Percentiles rank a stretch among this genome's conserved stretches.
These are phyloP conservation scores for Bonnemaisonia californica DNA, from an alignment of 31 red algal genomes.

Conservation along the genomic window DNA sequence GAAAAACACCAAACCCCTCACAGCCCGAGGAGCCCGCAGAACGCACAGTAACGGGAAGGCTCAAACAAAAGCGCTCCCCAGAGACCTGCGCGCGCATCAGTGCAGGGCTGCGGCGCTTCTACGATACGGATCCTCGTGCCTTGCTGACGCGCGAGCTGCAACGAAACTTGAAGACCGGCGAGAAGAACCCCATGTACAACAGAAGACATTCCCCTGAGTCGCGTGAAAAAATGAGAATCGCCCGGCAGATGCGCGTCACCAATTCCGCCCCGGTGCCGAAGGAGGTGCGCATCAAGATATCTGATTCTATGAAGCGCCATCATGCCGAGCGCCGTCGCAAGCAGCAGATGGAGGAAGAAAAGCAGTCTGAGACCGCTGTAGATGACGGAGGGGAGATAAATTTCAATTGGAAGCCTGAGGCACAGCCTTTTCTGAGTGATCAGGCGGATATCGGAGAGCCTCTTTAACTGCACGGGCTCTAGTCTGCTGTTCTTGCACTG, in stretches of 20 bases:
- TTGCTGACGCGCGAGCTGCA: background rate
- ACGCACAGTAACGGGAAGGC: background rate
- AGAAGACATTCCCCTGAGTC: background rate
- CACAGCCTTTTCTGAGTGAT: too few species aligned
- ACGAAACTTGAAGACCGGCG: background rate
- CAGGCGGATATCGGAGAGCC: too few species aligned
- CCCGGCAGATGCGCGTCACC: background rate
- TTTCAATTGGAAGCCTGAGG: background rate
- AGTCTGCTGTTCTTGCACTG: too few species aligned
- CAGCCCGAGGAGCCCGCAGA: background rate
- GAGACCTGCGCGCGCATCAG: background rate
- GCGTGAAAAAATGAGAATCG: background rate
- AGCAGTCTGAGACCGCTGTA: background rate
- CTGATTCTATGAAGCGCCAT: background rate
- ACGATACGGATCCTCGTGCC: background rate
- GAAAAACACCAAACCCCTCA: too few species aligned
- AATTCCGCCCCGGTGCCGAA: background rate
- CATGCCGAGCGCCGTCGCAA: background rate
- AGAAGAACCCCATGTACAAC: background rate
- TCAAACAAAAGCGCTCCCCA: background rate
- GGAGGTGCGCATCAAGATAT: background rate
- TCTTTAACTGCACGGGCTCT: too few species aligned
- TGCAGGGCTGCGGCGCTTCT: background rate
- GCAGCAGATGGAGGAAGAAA: background rate
- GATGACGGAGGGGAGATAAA: background rate